Percentiles rank a stretch among this genome's conserved stretches.
phyloP scores from a whole-genome alignment of 2,329 filamentous ascomycete genomes.

The Pseudopithomyces chartarum region DNA sequence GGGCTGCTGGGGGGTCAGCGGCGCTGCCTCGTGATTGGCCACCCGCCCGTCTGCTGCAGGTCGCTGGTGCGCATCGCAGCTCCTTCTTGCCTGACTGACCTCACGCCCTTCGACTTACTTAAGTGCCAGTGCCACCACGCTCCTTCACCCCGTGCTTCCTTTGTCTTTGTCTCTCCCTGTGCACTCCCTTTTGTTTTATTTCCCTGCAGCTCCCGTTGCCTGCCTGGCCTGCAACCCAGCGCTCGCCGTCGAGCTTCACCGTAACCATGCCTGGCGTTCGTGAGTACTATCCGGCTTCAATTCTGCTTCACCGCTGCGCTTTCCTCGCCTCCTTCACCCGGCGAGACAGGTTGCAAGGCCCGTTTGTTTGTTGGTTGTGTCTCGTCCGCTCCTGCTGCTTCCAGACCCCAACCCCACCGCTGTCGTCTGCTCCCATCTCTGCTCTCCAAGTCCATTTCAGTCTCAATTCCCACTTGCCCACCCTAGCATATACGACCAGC shows the following conservation, averaged over 20 bases:
- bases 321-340: background rate
- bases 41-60: slow-evolving; percentile 3
- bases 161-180: slow-evolving; percentile 2
- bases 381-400: background rate
- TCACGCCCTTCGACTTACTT: background rate
- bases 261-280: slow-evolving; percentile 46
- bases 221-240: background rate
- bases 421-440: background rate
- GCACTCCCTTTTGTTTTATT: background rate
- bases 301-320: background rate
- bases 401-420: background rate
- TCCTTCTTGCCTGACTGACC: slow-evolving; percentile 3
- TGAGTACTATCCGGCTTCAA: slow-evolving; percentile 30
- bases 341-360: background rate
- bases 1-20: slow-evolving; percentile 16
- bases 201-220: background rate
- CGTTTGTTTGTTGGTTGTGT: background rate
- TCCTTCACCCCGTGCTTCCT: slow-evolving; percentile 11
- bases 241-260: slow-evolving; percentile 10
- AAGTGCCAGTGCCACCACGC: background rate
- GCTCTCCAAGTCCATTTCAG: background rate
- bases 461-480: background rate
- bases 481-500: background rate
- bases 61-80: slow-evolving; percentile 12
- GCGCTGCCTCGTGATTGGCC: slow-evolving; percentile 19